Evolutionary conservation across 225 moss, liverwort and hornwort species (phyloP), one percentile per base, ranked within the genome.

Genomic region (Takakia lepidozioides): DNA sequence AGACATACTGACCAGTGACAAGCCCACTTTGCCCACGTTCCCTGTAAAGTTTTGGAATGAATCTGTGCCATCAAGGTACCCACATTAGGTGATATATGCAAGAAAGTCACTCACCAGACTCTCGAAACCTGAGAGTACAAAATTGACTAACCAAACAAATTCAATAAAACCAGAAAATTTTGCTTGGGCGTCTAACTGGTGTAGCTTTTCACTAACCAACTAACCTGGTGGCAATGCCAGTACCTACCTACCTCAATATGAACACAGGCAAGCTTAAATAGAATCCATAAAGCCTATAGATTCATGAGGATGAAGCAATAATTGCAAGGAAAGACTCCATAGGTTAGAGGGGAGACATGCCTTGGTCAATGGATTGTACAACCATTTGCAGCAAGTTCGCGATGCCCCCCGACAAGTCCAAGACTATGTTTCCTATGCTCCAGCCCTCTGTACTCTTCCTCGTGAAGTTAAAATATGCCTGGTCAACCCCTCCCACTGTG

Each of bases 401-500:
- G 36, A 39, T 27, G 57, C 91, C 74, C 25, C 98, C 98, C 21
- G 83, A 69, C 42, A 87, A 59, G 63, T 99, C 91, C 15, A 99
- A 87, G 46, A 99, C 70, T 63, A 99, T 91, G 51, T 91, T 91
- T 1, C 45, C 55, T 5, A 88, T 81, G 63, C 91, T 88, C 98
- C 98, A 99, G 23, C 98, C 98, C 20, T 51, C 58, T 20, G 91
- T 99, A 54, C 85, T 91, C 72, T 85, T 91, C 58, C 87, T 85
- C 50, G 61, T 30, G 58, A 70, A 87, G 57, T 99, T 99, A n/a
- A 83, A 80, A 56, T 73, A 91, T 35, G 78, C 87, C 98, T 99
- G 75, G n/a, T n/a, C n/a, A n/a, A n/a, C n/a, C n/a, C n/a, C n/a
- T n/a, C n/a, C n/a, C n/a, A n/a, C n/a, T n/a, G n/a, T n/a, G n/a